Evolutionary conservation across 2,329 filamentous ascomycete genomes (phyloP).

Genomic region (Phialemoniopsis sp.): DNA sequence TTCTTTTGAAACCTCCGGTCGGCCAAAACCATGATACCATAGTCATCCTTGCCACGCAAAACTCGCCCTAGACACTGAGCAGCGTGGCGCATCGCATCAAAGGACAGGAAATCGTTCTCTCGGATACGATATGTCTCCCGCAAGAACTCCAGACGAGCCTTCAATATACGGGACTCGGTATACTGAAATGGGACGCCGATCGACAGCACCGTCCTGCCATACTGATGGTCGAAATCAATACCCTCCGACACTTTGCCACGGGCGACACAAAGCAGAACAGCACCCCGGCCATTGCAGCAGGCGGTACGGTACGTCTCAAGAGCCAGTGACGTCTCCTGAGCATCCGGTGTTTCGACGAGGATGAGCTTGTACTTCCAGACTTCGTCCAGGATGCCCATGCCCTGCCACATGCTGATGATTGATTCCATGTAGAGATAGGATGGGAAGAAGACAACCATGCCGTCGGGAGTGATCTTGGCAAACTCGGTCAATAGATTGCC

Average conservation of each 20-base stretch:
- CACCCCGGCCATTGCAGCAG: slow-evolving; percentile 93
- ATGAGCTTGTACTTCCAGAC: slow-evolving; percentile 99
- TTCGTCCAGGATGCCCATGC: slow-evolving; percentile 94
- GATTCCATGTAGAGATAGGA: slow-evolving; percentile 99
- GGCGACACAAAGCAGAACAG: slow-evolving; percentile 89
- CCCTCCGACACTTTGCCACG: slow-evolving; percentile 97
- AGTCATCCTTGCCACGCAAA: slow-evolving; percentile 93
- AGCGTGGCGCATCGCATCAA: slow-evolving; percentile 98
- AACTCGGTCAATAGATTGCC: slow-evolving; percentile 92
- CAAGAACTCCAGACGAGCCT: slow-evolving; percentile 92
- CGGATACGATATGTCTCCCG: slow-evolving; percentile 94
- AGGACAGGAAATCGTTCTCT: slow-evolving; percentile 96
- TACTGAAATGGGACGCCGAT: slow-evolving; percentile 92
- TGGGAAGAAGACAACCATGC: slow-evolving; percentile 98
- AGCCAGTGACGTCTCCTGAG: slow-evolving; percentile 92
- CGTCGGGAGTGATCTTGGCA: slow-evolving; percentile 91
- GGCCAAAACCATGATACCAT: slow-evolving; percentile 98
- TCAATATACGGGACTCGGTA: slow-evolving; percentile 94
- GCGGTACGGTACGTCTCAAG: slow-evolving; percentile 96
- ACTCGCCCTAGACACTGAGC: slow-evolving; percentile 95
- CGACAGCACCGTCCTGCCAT: slow-evolving; percentile 90
- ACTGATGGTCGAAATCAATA: slow-evolving; percentile 99
- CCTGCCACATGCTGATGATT: slow-evolving; percentile 99
- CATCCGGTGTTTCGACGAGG: slow-evolving; percentile 93
- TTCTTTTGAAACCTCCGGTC: slow-evolving; percentile 94